Conservation (phyloP, 495 filamentous ascomycete species). For the Delitschia confertaspora region DNA sequence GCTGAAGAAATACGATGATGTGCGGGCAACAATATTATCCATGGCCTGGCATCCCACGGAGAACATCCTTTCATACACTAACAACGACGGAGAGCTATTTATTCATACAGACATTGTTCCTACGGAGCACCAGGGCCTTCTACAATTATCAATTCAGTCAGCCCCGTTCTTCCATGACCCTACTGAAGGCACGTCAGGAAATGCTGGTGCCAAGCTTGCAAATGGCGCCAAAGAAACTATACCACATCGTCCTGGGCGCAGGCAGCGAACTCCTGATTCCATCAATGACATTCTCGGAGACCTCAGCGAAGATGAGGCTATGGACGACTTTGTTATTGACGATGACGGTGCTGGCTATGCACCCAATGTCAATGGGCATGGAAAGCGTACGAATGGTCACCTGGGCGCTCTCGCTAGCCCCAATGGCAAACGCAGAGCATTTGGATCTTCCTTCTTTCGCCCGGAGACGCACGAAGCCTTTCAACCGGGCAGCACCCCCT, state of each 20-base stretch:
- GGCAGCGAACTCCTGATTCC: slow-evolving; percentile 45
- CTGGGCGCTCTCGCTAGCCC: slow-evolving; percentile 41
- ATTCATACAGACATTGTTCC: slow-evolving; percentile 76
- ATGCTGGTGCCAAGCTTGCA: slow-evolving; percentile 46
- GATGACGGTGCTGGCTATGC: slow-evolving; percentile 92
- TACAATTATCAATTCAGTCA: slow-evolving; percentile 55
- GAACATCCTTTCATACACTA: slow-evolving; percentile 85
- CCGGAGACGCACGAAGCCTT: slow-evolving; percentile 73
- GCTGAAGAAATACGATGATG: slow-evolving; percentile 41
- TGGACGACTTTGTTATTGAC: slow-evolving; percentile 83
- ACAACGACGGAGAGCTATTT: slow-evolving; percentile 79
- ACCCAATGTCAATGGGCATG: slow-evolving; percentile 51
- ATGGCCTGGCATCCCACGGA: slow-evolving; percentile 84
- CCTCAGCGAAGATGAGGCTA: slow-evolving; percentile 24
- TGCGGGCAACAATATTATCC: slow-evolving; percentile 61
- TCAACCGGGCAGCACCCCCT: slow-evolving; percentile 89
- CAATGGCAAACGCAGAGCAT: slow-evolving; percentile 55
- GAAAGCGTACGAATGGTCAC: slow-evolving; percentile 50
- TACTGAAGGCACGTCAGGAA: slow-evolving; percentile 59
- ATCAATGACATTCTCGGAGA: slow-evolving; percentile 54
- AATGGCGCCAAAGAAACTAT: slow-evolving; percentile 47
- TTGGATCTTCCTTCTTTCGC: slow-evolving; percentile 38
- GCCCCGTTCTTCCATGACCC: slow-evolving; percentile 83
- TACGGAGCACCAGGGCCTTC: slow-evolving; percentile 49
- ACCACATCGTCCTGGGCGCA: slow-evolving; percentile 33